These are phyloP conservation scores for Candida insectorum DNA, from an alignment of 805 yeast species.

Conservation along the genomic window DNA sequence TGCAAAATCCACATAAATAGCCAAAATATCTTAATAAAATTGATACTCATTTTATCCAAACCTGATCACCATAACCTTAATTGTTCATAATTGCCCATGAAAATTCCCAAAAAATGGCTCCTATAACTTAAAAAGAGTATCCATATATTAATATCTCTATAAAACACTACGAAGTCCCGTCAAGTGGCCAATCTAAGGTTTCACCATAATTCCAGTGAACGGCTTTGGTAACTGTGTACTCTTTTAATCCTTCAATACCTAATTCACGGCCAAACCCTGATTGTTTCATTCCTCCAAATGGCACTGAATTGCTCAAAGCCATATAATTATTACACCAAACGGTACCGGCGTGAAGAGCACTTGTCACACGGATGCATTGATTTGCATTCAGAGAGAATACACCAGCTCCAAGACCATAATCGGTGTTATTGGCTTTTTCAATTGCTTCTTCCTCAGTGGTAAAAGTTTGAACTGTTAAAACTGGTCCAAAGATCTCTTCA, in stretches of 20 bases:
- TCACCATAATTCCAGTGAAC: conserved; percentile 14
- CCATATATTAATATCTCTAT: too few species aligned
- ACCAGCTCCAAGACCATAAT: conserved; percentile 68
- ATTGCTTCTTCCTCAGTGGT: conserved; percentile 65
- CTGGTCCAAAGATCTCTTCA: conserved; percentile 92
- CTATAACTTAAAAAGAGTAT: too few species aligned
- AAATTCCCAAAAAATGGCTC: too few species aligned
- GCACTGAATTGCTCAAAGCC: conserved; percentile 57
- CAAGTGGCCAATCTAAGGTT: conserved; percentile 12
- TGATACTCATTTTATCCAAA: too few species aligned
- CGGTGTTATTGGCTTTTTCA: conserved; percentile 63
- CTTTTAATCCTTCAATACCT: conserved; percentile 35
- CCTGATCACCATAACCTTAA: too few species aligned
- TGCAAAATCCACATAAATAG: too few species aligned
- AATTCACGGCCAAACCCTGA: conserved; percentile 42
- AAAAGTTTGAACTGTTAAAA: conserved; percentile 66
- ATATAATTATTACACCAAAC: conserved; percentile 70
- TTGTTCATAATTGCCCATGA: too few species aligned
- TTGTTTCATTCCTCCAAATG: conserved; percentile 37
- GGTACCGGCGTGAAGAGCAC: conserved; percentile 55
- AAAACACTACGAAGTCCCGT: too few species aligned
- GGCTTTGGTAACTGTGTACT: conserved; percentile 34
- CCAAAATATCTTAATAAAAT: too few species aligned
- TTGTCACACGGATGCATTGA: conserved; percentile 33
- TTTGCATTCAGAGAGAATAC: conserved; percentile 55